Base-by-base conservation (phyloP, 352 stramenopile species). In the Phytopythium helicoides region DNA sequence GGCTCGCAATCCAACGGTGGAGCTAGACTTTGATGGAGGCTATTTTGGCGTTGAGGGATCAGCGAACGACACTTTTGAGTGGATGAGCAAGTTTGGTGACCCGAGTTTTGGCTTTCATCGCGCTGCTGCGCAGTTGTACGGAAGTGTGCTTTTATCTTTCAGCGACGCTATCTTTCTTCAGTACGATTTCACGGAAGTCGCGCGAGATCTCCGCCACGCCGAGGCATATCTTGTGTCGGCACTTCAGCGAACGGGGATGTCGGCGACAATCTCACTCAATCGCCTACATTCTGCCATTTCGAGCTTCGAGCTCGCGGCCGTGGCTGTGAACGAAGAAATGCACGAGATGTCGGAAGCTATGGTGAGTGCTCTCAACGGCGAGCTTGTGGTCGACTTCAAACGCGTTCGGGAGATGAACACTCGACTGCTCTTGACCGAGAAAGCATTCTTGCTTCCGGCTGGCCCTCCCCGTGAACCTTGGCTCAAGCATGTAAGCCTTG, bases 401-500 rank as follows among this genome's bases (percentile, higher is more conserved):
- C 77, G 72, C 44, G 79, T 91, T 39, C 76, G 81, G n/a, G 79
- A 88, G 59, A 75, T 91, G 60, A 94, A 94, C 69, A 94, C 83
- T 49, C 81, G 83, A 3, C 48, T 94, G 51, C 77, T 91, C 44
- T 86, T 89, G 66, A 86, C 83, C 5, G 81, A 94, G 49, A 86
- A 80, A 54, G 76, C 83, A 36, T 94, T 94, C 60, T 39, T 91
- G 49, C 67, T 94, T 8, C 78, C 83, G 1, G 64, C 70, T 1
- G 83, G 81, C 9, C 59, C 90, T 37, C 72, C 70, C 0, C 70
- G 82, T 46, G 89, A 86, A 67, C 83, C 83, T 14, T 94, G 83
- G 83, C 64, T 91, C 58, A 92, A 91, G 48, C 83, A 91, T 44
- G 79, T 89, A 81, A 56, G 79, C 35, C 48, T 3, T 48, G 10